Evolutionary conservation across 805 yeast species (phyloP).

Genomic region (Pichia pseudocactophila): DNA sequence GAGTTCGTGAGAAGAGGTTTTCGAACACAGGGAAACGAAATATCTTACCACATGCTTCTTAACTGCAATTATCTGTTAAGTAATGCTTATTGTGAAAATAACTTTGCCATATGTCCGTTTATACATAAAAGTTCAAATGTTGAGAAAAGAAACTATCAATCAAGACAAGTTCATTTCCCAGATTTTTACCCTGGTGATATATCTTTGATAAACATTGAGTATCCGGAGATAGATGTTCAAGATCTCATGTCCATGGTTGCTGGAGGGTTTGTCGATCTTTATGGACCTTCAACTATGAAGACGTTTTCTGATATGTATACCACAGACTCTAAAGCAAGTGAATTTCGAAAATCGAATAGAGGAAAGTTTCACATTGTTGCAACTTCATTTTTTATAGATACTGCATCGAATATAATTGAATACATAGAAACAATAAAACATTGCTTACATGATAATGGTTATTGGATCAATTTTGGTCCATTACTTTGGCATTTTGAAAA

Average conservation of each 20-base stretch:
- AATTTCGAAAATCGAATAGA: slow-evolving; percentile 34
- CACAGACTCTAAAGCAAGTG: slow-evolving; percentile 30
- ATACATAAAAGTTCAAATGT: slow-evolving; percentile 45
- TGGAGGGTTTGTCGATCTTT: slow-evolving; percentile 62
- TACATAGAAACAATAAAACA: slow-evolving; percentile 42
- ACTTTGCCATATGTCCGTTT: slow-evolving; percentile 42
- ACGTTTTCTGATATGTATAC: slow-evolving; percentile 30
- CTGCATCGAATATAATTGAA: slow-evolving; percentile 51
- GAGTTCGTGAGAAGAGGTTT: slow-evolving; percentile 50
- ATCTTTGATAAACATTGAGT: slow-evolving; percentile 23
- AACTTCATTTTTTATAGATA: slow-evolving; percentile 57
- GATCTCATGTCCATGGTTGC: slow-evolving; percentile 63
- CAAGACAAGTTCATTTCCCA: slow-evolving; percentile 44
- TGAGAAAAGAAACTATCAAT: slow-evolving; percentile 35
- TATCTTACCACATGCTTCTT: slow-evolving; percentile 55
- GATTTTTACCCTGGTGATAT: slow-evolving; percentile 39
- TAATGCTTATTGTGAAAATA: slow-evolving; percentile 31
- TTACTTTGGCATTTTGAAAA: slow-evolving; percentile 65
- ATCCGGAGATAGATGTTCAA: slow-evolving; percentile 34
- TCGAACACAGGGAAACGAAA: slow-evolving; percentile 59
- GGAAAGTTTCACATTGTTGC: slow-evolving; percentile 36
- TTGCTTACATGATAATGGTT: slow-evolving; percentile 36
- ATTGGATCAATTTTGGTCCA: slow-evolving; percentile 64
- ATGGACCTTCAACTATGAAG: slow-evolving; percentile 39
- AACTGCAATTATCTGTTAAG: slow-evolving; percentile 48